Base-by-base conservation (phyloP, 129 eudicot genomes). In the Scalesia atractyloides region DNA sequence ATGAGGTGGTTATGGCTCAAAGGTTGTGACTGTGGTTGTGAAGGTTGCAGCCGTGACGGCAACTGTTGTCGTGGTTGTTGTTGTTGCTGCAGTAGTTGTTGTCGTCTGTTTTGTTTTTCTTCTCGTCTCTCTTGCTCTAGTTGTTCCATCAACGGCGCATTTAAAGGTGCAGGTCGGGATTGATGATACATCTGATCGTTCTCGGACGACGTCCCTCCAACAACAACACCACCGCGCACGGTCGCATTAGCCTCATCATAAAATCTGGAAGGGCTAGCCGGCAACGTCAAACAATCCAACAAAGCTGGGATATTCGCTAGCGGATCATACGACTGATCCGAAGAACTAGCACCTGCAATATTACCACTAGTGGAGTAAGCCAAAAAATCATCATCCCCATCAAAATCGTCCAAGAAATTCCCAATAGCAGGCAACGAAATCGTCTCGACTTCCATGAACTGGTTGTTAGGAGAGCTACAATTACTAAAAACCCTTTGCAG, bases 401-500 rank as follows among this genome's bases (percentile, higher is more conserved):
- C 83, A 14, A 76, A 73, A 56, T 87, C 97, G 8, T 82, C 89
- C 69, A 89, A 76, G 58, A 87, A 84, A 33, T 77, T 83, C 81
- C 85, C 97, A 0, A 90, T 82, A 0, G 94, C 80, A 0, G 92
- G 96, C 48, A 87, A 58, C 3, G 93, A 78, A 41, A 90, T 79
- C 52, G 84, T 90, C 77, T 90, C 96, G 4, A 86, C 83, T 64
- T 85, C 85, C 91, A 87, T 90, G 66, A 76, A 83, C 73, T 87
- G 91, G 73, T 87, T 87, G 67, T 77, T 84, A 10, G 94, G 95
- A 3, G 97, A 90, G 73, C 82, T 87, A 37, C 84, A 90, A 77
- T 85, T 87, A 26, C 84, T 81, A 15, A 87, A 79, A 2, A 83
- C 89, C 79, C 81, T 79, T 57, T 87, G 87, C 4, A 90, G 80